Evolutionary conservation across 2,329 filamentous ascomycete species (phyloP).

Genomic region (Aspergillus niger): DNA sequence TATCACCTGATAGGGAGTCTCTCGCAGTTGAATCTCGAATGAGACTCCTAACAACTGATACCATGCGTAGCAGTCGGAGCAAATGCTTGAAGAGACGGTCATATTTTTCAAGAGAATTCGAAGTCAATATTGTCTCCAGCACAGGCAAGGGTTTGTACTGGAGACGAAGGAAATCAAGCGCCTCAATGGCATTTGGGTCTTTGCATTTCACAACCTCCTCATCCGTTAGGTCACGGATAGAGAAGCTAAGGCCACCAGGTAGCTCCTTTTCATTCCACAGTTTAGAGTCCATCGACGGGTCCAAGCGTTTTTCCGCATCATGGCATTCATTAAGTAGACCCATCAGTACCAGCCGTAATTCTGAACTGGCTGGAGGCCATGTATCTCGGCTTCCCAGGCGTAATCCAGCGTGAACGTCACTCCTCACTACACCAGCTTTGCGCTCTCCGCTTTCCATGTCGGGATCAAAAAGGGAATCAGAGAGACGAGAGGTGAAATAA

Average conservation of each 20-base stretch:
- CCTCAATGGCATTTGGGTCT: conserved; percentile 78
- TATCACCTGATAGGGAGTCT: conserved; percentile 33
- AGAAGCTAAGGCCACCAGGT: conserved; percentile 75
- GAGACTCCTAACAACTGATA: conserved; percentile 70
- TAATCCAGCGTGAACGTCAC: conserved; percentile 75
- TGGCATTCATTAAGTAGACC: conserved; percentile 80
- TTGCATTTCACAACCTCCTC: conserved; percentile 82
- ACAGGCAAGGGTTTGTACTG: conserved; percentile 77
- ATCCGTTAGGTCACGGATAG: conserved; percentile 75
- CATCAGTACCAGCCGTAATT: conserved; percentile 85
- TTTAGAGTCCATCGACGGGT: conserved; percentile 24
- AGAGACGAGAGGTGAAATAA: conserved; percentile 75
- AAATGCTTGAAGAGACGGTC: conserved; percentile 82
- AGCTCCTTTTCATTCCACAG: conserved; percentile 45
- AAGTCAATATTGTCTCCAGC: conserved; percentile 72
- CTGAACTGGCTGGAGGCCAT: conserved; percentile 94
- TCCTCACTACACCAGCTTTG: conserved; percentile 66
- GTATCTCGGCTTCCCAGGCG: conserved; percentile 76
- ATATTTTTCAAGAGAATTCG: conserved; percentile 71
- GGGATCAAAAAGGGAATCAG: conserved; percentile 81
- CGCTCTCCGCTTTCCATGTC: conserved; percentile 78
- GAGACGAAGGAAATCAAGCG: conserved; percentile 88
- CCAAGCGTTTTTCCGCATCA: conserved; percentile 32
- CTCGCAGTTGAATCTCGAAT: conserved; percentile 57
- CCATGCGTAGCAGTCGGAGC: conserved; percentile 74